Evolutionary conservation across 2,329 filamentous ascomycete species (phyloP), one percentile per base, ranked within the genome.

Genomic region (Coniochaeta pulveracea): DNA sequence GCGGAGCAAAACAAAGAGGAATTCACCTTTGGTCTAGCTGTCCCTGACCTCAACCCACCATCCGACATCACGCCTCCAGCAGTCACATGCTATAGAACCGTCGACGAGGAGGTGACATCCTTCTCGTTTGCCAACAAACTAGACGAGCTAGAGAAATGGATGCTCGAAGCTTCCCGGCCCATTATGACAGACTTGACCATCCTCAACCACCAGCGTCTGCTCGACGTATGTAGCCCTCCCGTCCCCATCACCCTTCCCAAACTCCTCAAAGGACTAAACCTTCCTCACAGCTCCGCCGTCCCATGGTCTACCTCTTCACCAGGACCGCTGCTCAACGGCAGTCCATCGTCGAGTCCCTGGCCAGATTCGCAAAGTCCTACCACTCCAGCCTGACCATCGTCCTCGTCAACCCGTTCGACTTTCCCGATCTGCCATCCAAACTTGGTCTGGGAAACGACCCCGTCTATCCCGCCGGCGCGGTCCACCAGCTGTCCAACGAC

Each of bases 281-380:
- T 8, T 6, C 30, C 18, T 14, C 3, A 11, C 35, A 55, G 47
- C 52, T 51, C 26, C 52, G 47, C 14, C 54, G 48, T 48, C 49
- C 56, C 5, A 57, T 59, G 41, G 45, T 60, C 26, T 60, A 58
- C 39, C 39, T 60, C 30, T 57, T 60, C 36, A 49, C 51, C 6
- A 29, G 39, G 5, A 52, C 50, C 16, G 46, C 50, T 19, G 17
- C 34, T 5, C 46, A 51, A 19, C 49, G 56, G 0, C 40, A 50
- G 10, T 32, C 42, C 12, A 43, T 58, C 9, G 49, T 54, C 7
- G 34, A 38, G 14, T 37, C 40, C 6, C 39, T 60, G 8, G 43
- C 40, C 34, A 44, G 38, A 19, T 51, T 58, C n/a, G 55, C 55
- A 3, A 43, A 40, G 11, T 42, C 35, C 16, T 50, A 60, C 38